Evolutionary conservation across 495 filamentous ascomycete species (phyloP).

Genomic region (Penicillium arizonense): DNA sequence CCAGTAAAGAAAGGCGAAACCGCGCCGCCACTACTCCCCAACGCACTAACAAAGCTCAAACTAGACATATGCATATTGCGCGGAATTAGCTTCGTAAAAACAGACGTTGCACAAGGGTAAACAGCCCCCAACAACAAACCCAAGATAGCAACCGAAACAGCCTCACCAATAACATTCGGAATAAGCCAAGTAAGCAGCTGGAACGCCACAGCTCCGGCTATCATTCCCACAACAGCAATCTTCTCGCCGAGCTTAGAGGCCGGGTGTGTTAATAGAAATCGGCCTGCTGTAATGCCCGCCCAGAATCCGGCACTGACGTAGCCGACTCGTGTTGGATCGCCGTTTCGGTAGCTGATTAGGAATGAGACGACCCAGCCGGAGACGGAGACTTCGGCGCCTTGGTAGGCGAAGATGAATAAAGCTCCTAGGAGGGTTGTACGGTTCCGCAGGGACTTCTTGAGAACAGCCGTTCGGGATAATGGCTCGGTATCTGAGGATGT

Average conservation of each 20-base stretch:
- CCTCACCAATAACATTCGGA: slow-evolving; percentile 67
- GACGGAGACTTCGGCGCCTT: slow-evolving; percentile 74
- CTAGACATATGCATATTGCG: slow-evolving; percentile 62
- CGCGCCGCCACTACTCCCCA: slow-evolving; percentile 74
- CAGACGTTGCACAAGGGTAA: slow-evolving; percentile 66
- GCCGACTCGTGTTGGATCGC: slow-evolving; percentile 64
- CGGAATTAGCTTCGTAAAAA: slow-evolving; percentile 62
- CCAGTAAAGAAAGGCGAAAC: slow-evolving; percentile 74
- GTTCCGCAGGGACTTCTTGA: slow-evolving; percentile 52
- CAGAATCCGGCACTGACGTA: slow-evolving; percentile 85
- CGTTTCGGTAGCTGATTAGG: slow-evolving; percentile 66
- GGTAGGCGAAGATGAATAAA: slow-evolving; percentile 78
- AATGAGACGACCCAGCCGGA: slow-evolving; percentile 84
- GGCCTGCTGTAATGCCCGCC: slow-evolving; percentile 72
- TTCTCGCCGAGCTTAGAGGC: slow-evolving; percentile 69
- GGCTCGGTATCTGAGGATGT: slow-evolving; percentile 39
- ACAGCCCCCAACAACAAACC: slow-evolving; percentile 78
- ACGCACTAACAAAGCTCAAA: slow-evolving; percentile 66
- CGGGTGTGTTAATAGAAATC: slow-evolving; percentile 63
- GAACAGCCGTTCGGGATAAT: slow-evolving; percentile 67
- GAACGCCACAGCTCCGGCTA: slow-evolving; percentile 58
- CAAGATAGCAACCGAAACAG: slow-evolving; percentile 67
- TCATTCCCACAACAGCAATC: slow-evolving; percentile 58
- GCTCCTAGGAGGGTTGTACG: slow-evolving; percentile 66
- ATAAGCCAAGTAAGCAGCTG: slow-evolving; percentile 75